Evolutionary conservation across 106 monocot genomes (phyloP).

Genomic region (Dendrobium catenatum): DNA sequence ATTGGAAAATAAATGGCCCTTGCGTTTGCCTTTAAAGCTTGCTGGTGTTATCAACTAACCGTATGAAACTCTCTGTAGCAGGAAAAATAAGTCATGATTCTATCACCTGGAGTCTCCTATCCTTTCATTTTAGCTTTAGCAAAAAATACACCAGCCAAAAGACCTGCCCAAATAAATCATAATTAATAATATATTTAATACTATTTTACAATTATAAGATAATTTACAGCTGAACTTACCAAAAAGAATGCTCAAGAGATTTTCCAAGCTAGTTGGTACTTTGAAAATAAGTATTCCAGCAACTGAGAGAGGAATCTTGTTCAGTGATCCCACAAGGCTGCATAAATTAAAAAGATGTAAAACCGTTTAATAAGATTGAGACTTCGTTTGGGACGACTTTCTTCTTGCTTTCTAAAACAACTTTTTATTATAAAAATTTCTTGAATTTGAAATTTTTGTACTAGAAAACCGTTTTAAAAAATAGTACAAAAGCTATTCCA

Average conservation of each 20-base stretch:
- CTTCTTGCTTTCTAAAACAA: too few species aligned
- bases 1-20: too few species aligned
- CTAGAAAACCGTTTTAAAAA: too few species aligned
- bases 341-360: conserved; percentile 2
- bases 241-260: conserved; percentile 78
- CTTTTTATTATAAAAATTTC: too few species aligned
- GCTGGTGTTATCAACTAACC: not conserved
- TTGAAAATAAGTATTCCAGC: conserved; percentile 84
- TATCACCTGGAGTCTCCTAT: not conserved
- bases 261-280: conserved; percentile 78
- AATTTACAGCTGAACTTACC: conserved; percentile 32
- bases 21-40: too few species aligned
- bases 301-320: conserved; percentile 88
- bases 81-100: not conserved
- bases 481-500: too few species aligned
- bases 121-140: conserved; percentile 75
- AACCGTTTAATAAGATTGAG: too few species aligned
- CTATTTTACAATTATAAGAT: not conserved
- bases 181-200: too few species aligned
- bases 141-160: conserved; percentile 86
- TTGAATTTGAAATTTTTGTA: too few species aligned
- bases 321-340: conserved; percentile 87
- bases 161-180: conserved; percentile 27
- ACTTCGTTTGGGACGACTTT: too few species aligned
- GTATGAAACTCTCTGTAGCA: not conserved